A percentile compares a stretch with the other conserved stretches of the same genome.
These are phyloP conservation scores for Fusarium zealandicum DNA, from an alignment of 2,329 filamentous ascomycete genomes.

Conservation along the genomic window DNA sequence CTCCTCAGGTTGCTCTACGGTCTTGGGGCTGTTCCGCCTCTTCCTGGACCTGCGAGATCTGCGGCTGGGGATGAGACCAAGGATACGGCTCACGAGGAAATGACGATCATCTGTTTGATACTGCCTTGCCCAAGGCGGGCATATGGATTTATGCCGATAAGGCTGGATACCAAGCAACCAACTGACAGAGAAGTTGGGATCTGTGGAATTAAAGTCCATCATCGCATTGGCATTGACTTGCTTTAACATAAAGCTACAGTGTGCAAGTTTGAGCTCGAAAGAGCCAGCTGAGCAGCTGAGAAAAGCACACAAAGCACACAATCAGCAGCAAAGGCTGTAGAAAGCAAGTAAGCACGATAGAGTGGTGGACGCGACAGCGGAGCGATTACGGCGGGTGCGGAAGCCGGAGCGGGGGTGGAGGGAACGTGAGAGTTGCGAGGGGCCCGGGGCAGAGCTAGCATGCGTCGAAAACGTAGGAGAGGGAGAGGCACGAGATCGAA, in stretches of 20 bases:
- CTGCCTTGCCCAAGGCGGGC: slow-evolving; percentile 37
- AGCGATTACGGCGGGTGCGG: slow-evolving; percentile 12
- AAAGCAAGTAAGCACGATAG: slow-evolving; percentile 5
- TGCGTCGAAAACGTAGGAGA: too few relatives aligned
- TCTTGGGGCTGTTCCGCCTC: slow-evolving; percentile 29
- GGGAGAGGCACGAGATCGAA: background rate
- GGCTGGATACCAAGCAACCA: slow-evolving; percentile 42
- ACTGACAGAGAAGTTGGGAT: slow-evolving; percentile 42
- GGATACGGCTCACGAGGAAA: slow-evolving; percentile 43
- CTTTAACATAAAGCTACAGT: slow-evolving; percentile 31
- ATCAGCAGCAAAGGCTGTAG: slow-evolving; percentile 9
- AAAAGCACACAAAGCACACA: slow-evolving; percentile 6
- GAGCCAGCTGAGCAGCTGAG: slow-evolving; percentile 21
- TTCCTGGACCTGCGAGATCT: slow-evolving; percentile 33
- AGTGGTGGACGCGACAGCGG: slow-evolving; percentile 10
- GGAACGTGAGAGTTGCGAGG: too few relatives aligned
- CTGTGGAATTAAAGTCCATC: slow-evolving; percentile 40
- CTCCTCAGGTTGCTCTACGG: slow-evolving; percentile 17
- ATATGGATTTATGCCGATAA: slow-evolving; percentile 30
- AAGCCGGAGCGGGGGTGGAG: slow-evolving; percentile 34
- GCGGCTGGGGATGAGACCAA: slow-evolving; percentile 39
- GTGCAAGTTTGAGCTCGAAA: slow-evolving; percentile 19
- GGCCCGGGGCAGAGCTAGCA: too few relatives aligned
- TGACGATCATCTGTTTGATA: slow-evolving; percentile 39
- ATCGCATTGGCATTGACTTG: slow-evolving; percentile 33